A percentile compares a stretch with the other conserved stretches of the same genome.
phyloP scores from a whole-genome alignment of 371 early-diverging fungal genomes.

The Mortierella polycephala region DNA sequence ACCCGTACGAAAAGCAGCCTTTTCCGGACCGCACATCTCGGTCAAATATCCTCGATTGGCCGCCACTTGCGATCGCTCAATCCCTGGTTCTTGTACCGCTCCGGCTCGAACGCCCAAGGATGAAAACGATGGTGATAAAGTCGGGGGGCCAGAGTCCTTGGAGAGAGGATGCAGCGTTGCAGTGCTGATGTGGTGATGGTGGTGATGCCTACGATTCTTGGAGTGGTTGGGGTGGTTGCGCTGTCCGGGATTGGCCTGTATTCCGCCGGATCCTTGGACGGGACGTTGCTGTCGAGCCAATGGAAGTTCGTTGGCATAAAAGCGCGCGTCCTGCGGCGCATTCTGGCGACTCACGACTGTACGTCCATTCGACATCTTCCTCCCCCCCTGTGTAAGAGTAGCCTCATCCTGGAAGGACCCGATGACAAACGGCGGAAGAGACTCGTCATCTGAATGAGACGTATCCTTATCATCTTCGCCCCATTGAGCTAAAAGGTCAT shows the following conservation, averaged over 20 bases:
- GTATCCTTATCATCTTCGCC: constrained; percentile 19
- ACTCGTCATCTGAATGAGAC: background rate
- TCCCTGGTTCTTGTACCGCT: constrained; percentile 25
- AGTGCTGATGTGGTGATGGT: constrained; percentile 2
- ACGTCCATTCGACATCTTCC: constrained; percentile 1
- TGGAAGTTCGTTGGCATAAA: constrained; percentile 35
- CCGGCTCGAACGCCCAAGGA: constrained; percentile 18
- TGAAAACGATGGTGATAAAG: constrained; percentile 26
- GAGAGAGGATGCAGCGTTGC: constrained; percentile 18
- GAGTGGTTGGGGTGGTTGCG: background rate
- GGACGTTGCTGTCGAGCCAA: constrained; percentile 16
- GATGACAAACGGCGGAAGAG: constrained; percentile 17
- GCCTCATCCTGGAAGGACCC: constrained; percentile 28
- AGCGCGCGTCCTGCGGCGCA: constrained; percentile 41
- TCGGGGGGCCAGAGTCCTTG: constrained; percentile 14
- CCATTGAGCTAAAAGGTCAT: constrained; percentile 32
- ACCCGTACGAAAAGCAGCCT: constrained; percentile 1
- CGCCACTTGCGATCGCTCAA: constrained; percentile 19
- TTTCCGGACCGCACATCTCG: constrained; percentile 4
- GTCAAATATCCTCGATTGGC: constrained; percentile 21
- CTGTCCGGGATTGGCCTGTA: background rate
- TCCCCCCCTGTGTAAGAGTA: background rate
- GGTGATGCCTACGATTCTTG: background rate
- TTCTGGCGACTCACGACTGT: constrained; percentile 16
- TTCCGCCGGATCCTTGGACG: constrained; percentile 10